These are phyloP conservation scores for Jacaranda mimosifolia DNA, from an alignment of 257 asterid genomes.

Conservation along the genomic window DNA sequence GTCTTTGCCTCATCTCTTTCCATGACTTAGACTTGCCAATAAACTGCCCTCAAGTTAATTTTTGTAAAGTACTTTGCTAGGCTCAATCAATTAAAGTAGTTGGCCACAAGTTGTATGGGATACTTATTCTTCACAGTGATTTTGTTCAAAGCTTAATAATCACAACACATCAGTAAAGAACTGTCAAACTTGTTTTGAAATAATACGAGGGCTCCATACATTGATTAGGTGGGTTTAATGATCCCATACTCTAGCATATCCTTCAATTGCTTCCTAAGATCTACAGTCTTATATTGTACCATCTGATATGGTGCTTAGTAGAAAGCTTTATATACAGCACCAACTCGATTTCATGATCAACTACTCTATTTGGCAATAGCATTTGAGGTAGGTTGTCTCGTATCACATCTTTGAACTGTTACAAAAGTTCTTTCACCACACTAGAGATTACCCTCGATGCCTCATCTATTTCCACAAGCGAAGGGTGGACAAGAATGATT, in stretches of 20 bases:
- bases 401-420: background rate
- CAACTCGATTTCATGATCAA: slow-evolving; percentile 4
- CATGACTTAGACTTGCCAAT: background rate
- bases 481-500: background rate
- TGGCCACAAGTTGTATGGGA: background rate
- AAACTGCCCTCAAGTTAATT: background rate
- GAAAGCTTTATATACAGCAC: background rate
- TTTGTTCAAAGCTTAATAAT: background rate
- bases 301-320: background rate
- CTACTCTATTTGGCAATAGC: background rate
- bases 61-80: slow-evolving; percentile 4
- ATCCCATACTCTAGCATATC: background rate
- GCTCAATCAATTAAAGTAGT: slow-evolving; percentile 10
- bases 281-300: background rate
- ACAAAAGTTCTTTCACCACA: background rate
- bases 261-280: background rate
- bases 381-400: background rate
- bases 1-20: slow-evolving; percentile 31
- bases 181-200: background rate
- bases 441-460: background rate
- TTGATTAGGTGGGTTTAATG: background rate
- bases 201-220: background rate
- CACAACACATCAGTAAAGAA: background rate
- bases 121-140: no score
- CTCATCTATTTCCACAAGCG: background rate